These are phyloP conservation scores for Amphirosellinia nigrospora DNA, from an alignment of 495 filamentous ascomycete genomes.

Conservation along the genomic window DNA sequence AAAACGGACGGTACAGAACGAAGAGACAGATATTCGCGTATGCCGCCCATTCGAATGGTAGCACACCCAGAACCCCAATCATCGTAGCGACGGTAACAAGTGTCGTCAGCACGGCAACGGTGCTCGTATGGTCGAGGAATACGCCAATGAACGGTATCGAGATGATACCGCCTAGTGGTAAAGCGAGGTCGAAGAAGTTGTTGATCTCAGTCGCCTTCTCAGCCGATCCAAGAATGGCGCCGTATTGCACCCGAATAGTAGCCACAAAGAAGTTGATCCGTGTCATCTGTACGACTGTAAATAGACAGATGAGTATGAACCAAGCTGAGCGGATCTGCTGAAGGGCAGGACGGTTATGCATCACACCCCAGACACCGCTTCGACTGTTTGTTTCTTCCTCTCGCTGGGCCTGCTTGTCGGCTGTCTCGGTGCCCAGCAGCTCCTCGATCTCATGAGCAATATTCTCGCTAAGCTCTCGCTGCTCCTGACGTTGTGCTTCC, in stretches of 20 bases:
- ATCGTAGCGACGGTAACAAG: conserved; percentile 75
- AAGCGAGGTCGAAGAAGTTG: conserved; percentile 83
- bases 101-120: conserved; percentile 71
- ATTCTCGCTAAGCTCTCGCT: conserved; percentile 67
- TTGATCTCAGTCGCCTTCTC: conserved; percentile 72
- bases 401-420: conserved; percentile 55
- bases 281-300: conserved; percentile 91
- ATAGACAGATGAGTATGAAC: conserved; percentile 86
- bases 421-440: conserved; percentile 69
- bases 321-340: conserved; percentile 82
- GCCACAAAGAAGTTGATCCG: conserved; percentile 98
- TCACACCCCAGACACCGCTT: conserved; percentile 84
- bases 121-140: conserved; percentile 78
- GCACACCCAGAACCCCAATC: conserved; percentile 81
- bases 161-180: conserved; percentile 84
- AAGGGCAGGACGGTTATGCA: conserved; percentile 75
- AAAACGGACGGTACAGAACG: conserved; percentile 75
- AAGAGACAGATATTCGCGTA: conserved; percentile 84
- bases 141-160: conserved; percentile 88
- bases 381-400: conserved; percentile 67
- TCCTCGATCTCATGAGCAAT: conserved; percentile 76
- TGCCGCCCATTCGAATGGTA: conserved; percentile 70
- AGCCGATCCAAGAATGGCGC: conserved; percentile 69
- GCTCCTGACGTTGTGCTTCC: conserved; percentile 51
- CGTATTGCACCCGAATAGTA: conserved; percentile 85